Base-by-base conservation (phyloP, 2,329 filamentous ascomycete genomes). In the Phialophora chinensis region DNA sequence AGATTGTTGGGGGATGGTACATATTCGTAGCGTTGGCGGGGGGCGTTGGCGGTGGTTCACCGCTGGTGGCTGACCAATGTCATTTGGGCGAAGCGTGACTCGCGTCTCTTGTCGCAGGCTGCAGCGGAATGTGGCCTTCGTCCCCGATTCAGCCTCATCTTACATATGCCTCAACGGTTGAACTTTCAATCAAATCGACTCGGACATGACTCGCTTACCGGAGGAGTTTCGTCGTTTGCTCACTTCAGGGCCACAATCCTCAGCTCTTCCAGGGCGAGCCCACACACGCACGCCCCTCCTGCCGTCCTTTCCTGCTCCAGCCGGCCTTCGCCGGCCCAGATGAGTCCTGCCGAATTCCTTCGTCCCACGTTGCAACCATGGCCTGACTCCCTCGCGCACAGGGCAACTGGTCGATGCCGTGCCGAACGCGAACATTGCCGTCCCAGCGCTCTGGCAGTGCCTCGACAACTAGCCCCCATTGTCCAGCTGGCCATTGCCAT, bases 101-200 rank as follows among this genome's bases (percentile, higher is more conserved):
- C 3, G 38, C 38, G 38, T 42, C 38, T 42, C 38, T 42, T 6
- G 38, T 5, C 38, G 38, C 38, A 17, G 38, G 38, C 38, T 44
- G 38, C 38, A 20, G 38, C 38, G 38, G 38, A 53, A 53, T 25
- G 49, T 12, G 23, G 20, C 23, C 49, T 53, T 25, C 20, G n/a
- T 53, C 49, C 49, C 49, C 49, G 49, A 27, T 53, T 53, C 49
- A 53, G 49, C 49, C 49, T 53, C 49, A 27, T 44, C 38, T 44
- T 7, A 53, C 49, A 11, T 25, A 5, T 29, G 20, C 20, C 20
- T 52, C 27, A 12, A 52, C 49, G 47, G 49, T 53, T 5, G 49
- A 53, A 12, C 49, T 53, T 20, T 27, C 49, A 25, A 53, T 29
- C 49, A 53, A 53, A 2, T 53, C 20, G 38, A n/a, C 38, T 44